Evolutionary conservation across 306 rosid genomes (phyloP), one percentile per base, ranked within the genome.

Genomic region (Quercus dentata): DNA sequence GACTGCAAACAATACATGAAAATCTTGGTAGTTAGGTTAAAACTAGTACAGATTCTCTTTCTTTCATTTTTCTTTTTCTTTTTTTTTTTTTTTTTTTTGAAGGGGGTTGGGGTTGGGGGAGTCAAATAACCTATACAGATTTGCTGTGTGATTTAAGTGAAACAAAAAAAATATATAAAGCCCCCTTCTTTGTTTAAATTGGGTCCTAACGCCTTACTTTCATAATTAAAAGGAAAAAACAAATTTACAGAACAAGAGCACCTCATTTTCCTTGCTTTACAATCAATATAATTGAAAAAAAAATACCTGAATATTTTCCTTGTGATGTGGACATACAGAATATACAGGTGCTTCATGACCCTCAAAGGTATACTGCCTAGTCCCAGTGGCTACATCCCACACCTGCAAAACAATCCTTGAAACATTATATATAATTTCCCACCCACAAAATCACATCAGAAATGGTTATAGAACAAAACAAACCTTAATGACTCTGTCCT

Each of bases 271-370:
- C 72, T 55, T 55, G 68, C 58, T 59, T 65, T 12, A 75, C 9
- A 21, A 75, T 52, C 56, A 74, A 78, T 33, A 65, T 56, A 6
- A 63, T 18, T 46, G 56, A 64, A 46, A 49, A 20, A 25, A 38
- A 23, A 64, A 62, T 85, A 96, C 99, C 98, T 96, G 99, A 85
- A 96, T 96, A 86, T 15, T 93, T 81, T 93, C 99, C 79, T 96
- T 96, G 89, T 93, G 97, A 86, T 96, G 99, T 65, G 99, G 98
- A 81, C 99, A 93, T 31, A 96, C 92, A 71, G 98, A 96, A 89
- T 89, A 88, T 75, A 96, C 97, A 79, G 98, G 94, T 14, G 97
- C 92, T 83, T 93, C 97, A 61, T 96, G 98, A 76, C 99, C 99
- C 87, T 96, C 98, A 82, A 96, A 96, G 63, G 89, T 84, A 82